Base-by-base conservation (phyloP, 176 grass and related monocot species). In the Secale cereale region DNA sequence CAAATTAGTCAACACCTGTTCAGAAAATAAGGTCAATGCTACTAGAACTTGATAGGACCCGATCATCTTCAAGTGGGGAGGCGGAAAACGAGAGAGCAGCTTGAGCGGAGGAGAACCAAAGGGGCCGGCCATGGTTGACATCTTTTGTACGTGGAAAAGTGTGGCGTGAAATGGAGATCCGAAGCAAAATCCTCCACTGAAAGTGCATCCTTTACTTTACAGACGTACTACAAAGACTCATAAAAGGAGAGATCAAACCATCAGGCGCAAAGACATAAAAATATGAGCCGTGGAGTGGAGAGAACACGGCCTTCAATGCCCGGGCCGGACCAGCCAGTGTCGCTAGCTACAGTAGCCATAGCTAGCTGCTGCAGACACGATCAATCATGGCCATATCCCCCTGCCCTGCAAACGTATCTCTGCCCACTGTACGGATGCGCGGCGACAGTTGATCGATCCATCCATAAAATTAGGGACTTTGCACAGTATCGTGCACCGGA, bases 401-500 rank as follows among this genome's bases (percentile, higher is more conserved):
- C 41, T 82, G 41, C 27, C 7, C 45, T 27, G 74, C 45, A 76
- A 65, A 29, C 69, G 82, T 78, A 86, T 79, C 88, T 27, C 3
- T 73, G 31, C 7, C 23, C 31, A 86, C 88, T 78, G 73, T 86
- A 67, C 29, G 71, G 22, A 76, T 52, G 60, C 46, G 15, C 26
- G 9, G n/a, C 57, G 33, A 30, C 74, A 36, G 54, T 35, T 50
- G 31, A 26, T 83, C n/a, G 7, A 36, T 37, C 62, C 27, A 19
- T 19, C 48, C 16, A 7, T 19, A 52, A 19, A 52, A 19, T 52
- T 52, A 52, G 7, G 16, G 48, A 19, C 48, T 52, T 52, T 19
- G 10, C 4, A 5, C 0, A 10, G 2, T 15, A 46, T 46, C 13
- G 43, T 46, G 43, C 0, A 15, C 0, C 13, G 43, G 48, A 19